A percentile compares a stretch with the other conserved stretches of the same genome.
Evolutionary conservation across 192 early-diverging fungal genomes (phyloP).

Genomic region (Podila clonocystis): DNA sequence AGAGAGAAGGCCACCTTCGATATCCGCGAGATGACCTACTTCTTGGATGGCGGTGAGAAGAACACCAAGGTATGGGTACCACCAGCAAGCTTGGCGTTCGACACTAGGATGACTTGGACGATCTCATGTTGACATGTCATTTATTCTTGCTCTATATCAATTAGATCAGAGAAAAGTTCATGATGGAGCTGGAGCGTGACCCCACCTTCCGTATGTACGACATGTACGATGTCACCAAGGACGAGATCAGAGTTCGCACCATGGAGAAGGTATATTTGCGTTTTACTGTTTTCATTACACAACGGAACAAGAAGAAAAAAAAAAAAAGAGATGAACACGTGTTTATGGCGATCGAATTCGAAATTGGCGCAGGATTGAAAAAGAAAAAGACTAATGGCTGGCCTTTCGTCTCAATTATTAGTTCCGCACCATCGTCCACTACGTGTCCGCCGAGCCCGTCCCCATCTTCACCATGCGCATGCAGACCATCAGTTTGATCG

Average conservation of each 20-base stretch:
- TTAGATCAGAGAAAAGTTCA: slow-evolving; percentile 79
- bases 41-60: slow-evolving; percentile 82
- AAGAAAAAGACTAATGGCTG: background rate
- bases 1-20: slow-evolving; percentile 79
- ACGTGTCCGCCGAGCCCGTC: slow-evolving; percentile 76
- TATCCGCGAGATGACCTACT: slow-evolving; percentile 82
- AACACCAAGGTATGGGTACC: slow-evolving; percentile 54
- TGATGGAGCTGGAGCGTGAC: slow-evolving; percentile 88
- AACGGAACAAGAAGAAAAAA: background rate
- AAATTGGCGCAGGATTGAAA: background rate
- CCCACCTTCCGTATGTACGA: slow-evolving; percentile 84
- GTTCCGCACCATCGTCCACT: slow-evolving; percentile 75
- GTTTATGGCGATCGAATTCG: background rate
- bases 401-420: slow-evolving; percentile 1
- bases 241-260: slow-evolving; percentile 81
- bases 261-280: slow-evolving; percentile 76
- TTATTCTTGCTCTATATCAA: background rate
- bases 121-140: too few species aligned
- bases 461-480: slow-evolving; percentile 78
- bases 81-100: background rate
- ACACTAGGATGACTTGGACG: background rate
- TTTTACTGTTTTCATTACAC: too few species aligned
- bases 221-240: slow-evolving; percentile 79
- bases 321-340: background rate
- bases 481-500: slow-evolving; percentile 82